Evolutionary conservation across 345 rosid genomes (phyloP).

Genomic region (Salix viminalis): DNA sequence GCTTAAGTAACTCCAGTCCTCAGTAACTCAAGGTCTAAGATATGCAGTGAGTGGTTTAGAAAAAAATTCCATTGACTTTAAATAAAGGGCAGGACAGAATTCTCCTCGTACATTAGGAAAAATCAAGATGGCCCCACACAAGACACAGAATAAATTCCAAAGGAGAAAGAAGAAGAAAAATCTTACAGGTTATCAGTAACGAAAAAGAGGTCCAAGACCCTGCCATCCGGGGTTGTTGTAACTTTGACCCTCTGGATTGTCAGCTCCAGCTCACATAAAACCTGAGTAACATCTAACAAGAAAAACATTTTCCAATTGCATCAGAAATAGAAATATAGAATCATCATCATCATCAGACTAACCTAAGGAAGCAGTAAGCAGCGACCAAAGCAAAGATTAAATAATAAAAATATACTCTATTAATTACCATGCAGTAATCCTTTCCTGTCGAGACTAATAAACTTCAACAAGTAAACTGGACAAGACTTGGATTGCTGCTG

Average conservation of each 20-base stretch:
- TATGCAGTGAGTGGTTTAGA: too few relatives aligned
- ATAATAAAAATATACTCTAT: not conserved
- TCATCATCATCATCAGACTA: not conserved
- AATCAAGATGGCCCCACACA: not conserved
- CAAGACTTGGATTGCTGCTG: conserved; percentile 36
- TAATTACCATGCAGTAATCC: conserved; percentile 72
- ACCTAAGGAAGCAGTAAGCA: not conserved
- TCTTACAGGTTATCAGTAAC: conserved; percentile 73
- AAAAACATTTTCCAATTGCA: conserved; percentile 6
- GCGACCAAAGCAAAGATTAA: not conserved
- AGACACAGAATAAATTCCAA: not conserved
- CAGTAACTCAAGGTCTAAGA: too few relatives aligned
- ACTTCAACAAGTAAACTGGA: conserved; percentile 64
- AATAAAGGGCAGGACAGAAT: too few relatives aligned
- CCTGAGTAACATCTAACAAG: conserved; percentile 68
- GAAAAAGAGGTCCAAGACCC: conserved; percentile 81
- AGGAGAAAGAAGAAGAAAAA: not conserved
- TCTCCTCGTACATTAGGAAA: too few relatives aligned
- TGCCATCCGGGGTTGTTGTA: conserved; percentile 72
- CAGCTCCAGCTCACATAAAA: conserved; percentile 77
- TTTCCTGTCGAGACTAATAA: conserved; percentile 53
- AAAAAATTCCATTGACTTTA: too few relatives aligned
- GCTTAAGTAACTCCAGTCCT: too few relatives aligned
- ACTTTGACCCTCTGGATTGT: conserved; percentile 85
- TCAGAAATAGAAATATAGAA: conserved; percentile 7